A percentile compares a stretch with the other conserved stretches of the same genome.
Conservation (phyloP, 2,329 filamentous ascomycete genomes). For the Arthrobotrys musiformis region DNA sequence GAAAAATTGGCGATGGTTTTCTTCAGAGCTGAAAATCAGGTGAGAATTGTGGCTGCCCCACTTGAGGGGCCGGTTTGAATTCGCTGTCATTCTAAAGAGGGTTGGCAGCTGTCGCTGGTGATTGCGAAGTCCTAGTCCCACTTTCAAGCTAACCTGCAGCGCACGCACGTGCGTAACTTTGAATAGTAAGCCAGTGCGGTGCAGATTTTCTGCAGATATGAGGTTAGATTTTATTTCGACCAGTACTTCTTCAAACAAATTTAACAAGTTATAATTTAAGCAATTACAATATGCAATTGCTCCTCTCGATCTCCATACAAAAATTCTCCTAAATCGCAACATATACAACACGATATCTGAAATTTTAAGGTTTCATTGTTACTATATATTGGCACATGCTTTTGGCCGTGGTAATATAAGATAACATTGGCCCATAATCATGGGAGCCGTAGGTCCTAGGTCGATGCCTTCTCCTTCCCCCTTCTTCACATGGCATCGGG, state of each 20-base stretch:
- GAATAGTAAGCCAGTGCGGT: conserved; percentile 47
- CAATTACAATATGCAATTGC: no score
- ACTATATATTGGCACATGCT: not conserved
- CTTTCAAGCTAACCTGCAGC: conserved; percentile 11
- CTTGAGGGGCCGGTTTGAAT: not conserved
- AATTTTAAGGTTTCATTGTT: not conserved
- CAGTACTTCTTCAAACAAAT: not conserved
- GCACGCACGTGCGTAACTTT: conserved; percentile 51
- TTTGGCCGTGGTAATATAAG: not conserved
- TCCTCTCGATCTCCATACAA: not conserved
- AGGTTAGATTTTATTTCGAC: conserved; percentile 14
- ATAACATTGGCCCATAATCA: not conserved
- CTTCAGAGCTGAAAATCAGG: conserved; percentile 43
- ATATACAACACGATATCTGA: not conserved
- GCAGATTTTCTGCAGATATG: conserved; percentile 34
- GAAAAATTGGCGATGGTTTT: conserved; percentile 48
- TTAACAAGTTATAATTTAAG: no score
- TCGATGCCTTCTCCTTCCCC: not conserved
- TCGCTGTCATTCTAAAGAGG: conserved; percentile 16
- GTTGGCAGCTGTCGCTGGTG: conserved; percentile 23
- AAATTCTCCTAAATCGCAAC: not conserved
- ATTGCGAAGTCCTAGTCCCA: conserved; percentile 22
- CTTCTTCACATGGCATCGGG: not conserved
- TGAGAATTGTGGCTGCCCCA: conserved; percentile 41
- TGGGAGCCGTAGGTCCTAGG: not conserved